Evolutionary conservation across 495 filamentous ascomycete genomes (phyloP), one percentile per base, ranked within the genome.

Genomic region (Podospora pseudoanserina): DNA sequence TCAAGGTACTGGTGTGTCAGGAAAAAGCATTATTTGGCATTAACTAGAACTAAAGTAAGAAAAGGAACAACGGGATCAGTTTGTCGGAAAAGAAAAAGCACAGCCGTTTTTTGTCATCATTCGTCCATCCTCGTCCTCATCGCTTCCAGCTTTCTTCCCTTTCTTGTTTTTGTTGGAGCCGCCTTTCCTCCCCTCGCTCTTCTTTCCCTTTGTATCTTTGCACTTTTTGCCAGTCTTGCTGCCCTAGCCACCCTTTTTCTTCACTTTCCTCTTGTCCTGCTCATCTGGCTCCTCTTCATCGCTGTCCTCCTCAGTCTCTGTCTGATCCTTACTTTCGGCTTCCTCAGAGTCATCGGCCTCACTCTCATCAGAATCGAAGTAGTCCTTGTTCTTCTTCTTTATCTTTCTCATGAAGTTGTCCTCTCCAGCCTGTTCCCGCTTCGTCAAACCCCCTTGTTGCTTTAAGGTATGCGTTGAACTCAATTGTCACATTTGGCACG

Each of bases 401-500:
- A 15, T 26, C 4, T 20, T 60, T 26, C 6, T 27, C 59, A 7
- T 4, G 16, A 11, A 32, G 18, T 0, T n/a, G 5, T 27, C 20
- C 3, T 7, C 26, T 20, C 27, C 32, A 2, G 18, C 32, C 4
- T 28, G 3, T 2, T 71, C 69, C 7, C 58, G 11, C 19, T 13
- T 9, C n/a, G 44, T 71, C 66, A 23, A 23, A 23, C 23, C 30
- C 65, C 66, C 15, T 71, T 65, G n/a, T 68, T 1, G 26, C 18
- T 30, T 67, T 65, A 9, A 77, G 54, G 19, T 77, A 77, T 23
- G 56, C 26, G 49, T 72, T 70, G 63, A 77, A 77, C 61, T 77
- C 65, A 20, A 60, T 59, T 4, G 72, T 69, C 23, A 23, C 71
- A 1, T 74, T 59, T 49, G 75, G 68, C 30, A 77, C 69, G 34